phyloP scores from a whole-genome alignment of 495 filamentous ascomycete genomes.

The Chaetomium tenue region DNA sequence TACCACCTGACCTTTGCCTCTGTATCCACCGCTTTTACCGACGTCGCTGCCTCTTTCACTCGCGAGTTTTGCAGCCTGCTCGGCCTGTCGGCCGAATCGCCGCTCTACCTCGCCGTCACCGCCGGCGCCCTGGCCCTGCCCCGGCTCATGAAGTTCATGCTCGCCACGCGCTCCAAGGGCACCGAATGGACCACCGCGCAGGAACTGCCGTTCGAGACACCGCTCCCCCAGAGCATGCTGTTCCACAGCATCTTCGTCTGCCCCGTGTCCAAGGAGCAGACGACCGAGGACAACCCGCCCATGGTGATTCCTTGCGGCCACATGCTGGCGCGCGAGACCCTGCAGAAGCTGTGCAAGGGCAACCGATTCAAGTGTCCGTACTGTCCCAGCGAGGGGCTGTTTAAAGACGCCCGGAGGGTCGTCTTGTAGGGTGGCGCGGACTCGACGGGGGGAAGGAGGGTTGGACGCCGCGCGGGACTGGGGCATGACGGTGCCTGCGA shows the following conservation, averaged over 20 bases:
- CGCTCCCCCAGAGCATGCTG: constrained; percentile 78
- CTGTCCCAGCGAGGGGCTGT: constrained; percentile 79
- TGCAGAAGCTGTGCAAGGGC: constrained; percentile 74
- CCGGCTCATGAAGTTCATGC: constrained; percentile 74
- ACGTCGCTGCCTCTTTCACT: constrained; percentile 80
- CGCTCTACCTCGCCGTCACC: constrained; percentile 85
- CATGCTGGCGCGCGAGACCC: constrained; percentile 81
- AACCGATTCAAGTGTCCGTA: constrained; percentile 92
- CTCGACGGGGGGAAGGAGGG: background rate
- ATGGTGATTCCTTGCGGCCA: constrained; percentile 99
- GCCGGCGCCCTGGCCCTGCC: constrained; percentile 90
- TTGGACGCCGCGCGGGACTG: background rate
- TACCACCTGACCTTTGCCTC: constrained; percentile 69
- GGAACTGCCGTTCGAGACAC: constrained; percentile 90
- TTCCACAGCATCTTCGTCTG: constrained; percentile 98
- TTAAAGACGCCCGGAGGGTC: constrained; percentile 74
- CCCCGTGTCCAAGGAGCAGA: constrained; percentile 93
- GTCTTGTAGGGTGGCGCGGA: constrained; percentile 41
- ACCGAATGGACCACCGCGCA: constrained; percentile 92
- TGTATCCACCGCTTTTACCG: constrained; percentile 69
- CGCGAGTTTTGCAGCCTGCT: constrained; percentile 93
- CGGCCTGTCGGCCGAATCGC: constrained; percentile 80
- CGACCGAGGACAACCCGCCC: constrained; percentile 87
- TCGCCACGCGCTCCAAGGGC: constrained; percentile 77
- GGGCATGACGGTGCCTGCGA: background rate